Base-by-base conservation (phyloP, 441 rosid species). In the Lagerstroemia fauriei region DNA sequence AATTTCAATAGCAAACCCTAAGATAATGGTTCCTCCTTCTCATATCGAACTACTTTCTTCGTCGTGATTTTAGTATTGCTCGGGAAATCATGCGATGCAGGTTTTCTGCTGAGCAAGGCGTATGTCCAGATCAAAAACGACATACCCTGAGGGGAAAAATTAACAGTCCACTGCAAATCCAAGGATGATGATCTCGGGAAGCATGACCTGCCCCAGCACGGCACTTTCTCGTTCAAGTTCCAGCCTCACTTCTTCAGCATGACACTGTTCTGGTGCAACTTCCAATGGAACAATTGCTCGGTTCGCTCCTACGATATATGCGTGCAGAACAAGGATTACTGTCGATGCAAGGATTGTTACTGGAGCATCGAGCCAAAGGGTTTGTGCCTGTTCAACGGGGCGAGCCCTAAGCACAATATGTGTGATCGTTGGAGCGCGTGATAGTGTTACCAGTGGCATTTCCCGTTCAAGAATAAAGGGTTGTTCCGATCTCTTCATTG, bases 151-250 rank as follows among this genome's bases (percentile, higher is more conserved):
- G 82, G 77, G 1, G 25, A 29, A 16, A 76, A 44, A 11, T 81
- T 81, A 1, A 77, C 59, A 7, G 18, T 78, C 38, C 80, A 78
- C 7, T 85, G 87, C 78, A 81, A 77, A 44, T 84, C 79, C 6
- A 34, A 29, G 63, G 77, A 84, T n/a, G 78, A 69, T 12, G 85
- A 83, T 32, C 79, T 85, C 12, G 84, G 85, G 10, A 1, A 7
- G 0, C 65, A 32, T 0, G 48, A 25, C 16, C 51, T 85, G 22
- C 71, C 41, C 0, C 44, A n/a, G 24, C 22, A 10, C 14, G 51
- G 73, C 1, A 25, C 9, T 8, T 82, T 29, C 41, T 17, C 16
- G 11, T 78, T 85, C 17, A 4, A 13, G 0, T 85, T 85, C 32
- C 27, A n/a, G 5, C 73, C 29, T 17, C 66, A 32, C 50, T 6